Evolutionary conservation across 73 alveolate genomes (phyloP), one percentile per base, ranked within the genome.

Genomic region (Durusdinium trenchii): DNA sequence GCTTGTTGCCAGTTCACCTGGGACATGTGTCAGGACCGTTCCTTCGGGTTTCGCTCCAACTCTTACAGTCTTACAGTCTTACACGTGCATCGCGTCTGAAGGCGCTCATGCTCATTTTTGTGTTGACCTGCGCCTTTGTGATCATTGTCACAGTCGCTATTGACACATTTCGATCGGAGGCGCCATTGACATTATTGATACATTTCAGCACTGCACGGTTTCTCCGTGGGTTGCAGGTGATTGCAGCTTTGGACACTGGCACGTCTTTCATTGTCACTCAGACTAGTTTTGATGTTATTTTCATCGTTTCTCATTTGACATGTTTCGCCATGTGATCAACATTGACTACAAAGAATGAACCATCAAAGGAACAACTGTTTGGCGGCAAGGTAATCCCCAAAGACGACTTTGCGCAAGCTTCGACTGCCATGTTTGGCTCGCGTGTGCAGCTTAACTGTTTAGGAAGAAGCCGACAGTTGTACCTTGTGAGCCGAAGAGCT

Each of bases 191-290:
- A n/a, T n/a, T n/a, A n/a, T n/a, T n/a, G n/a, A n/a, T n/a, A n/a
- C n/a, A n/a, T n/a, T n/a, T n/a, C n/a, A n/a, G n/a, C n/a, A n/a
- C n/a, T n/a, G n/a, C n/a, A n/a, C n/a, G n/a, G n/a, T n/a, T n/a
- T n/a, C n/a, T n/a, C n/a, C n/a, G n/a, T n/a, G 4, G 20, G 36
- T n/a, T 51, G 35, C 86, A 89, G 96, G 96, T 89, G 47, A 62
- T 54, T 64, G 96, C 86, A 12, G 67, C 83, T 10, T 40, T 89
- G 51, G 96, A 89, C 86, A 89, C 86, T 6, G 96, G 96, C 52
- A 89, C 96, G 7, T 89, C 96, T 30, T 64, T 89, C 38, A 89
- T 89, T 45, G 96, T 47, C 60, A 40, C 95, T 43, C 40, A 20
- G 94, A 6, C 40, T 46, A 43, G 36, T 81, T 78, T 42, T n/a